Evolutionary conservation across 306 rosid species (phyloP), one percentile per base, ranked within the genome.

Genomic region (Pterocarpus macrocarpus): DNA sequence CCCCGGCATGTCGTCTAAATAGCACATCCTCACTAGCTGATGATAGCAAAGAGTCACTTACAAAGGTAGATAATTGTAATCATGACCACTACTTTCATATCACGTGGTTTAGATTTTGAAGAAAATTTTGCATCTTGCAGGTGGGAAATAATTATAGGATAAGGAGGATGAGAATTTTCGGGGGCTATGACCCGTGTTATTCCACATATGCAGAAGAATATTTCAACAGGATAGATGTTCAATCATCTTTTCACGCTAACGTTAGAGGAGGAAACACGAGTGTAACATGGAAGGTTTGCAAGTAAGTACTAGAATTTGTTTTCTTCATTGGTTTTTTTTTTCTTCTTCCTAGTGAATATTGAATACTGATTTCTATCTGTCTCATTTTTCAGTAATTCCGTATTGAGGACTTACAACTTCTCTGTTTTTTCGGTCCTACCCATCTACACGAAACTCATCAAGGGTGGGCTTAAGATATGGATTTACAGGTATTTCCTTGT

Each of bases 141-240:
- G 81, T 22, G 79, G 81, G 32, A 63, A 83, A 70, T 74, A n/a
- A 71, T 79, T 47, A 75, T 28, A 75, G 80, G 59, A 11, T 41
- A 3, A 58, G 61, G 83, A 86, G 82, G 52, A 82, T 69, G 87
- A 82, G 92, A 85, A 77, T 84, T 7, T 86, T 82, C 56, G 88
- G 92, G 11, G 92, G 92, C 47, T 86, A 86, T 69, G 92, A 89
- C 5, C 92, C 92, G 12, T 89, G 92, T 69, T 86, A 76, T 80
- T 89, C 92, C 5, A 64, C 43, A 32, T 82, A 89, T 78, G 88
- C 85, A 34, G 86, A 86, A 84, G 76, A 84, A 28, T 89, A 72
- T 77, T 84, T 89, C 80, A 89, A 89, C 63, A 84, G 82, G 69
- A 52, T 66, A 63, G 88, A 86, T 79, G 90, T 86, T 76, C 88